Base-by-base conservation (phyloP, 129 eudicot genomes). In the Flaveria bidentis region DNA sequence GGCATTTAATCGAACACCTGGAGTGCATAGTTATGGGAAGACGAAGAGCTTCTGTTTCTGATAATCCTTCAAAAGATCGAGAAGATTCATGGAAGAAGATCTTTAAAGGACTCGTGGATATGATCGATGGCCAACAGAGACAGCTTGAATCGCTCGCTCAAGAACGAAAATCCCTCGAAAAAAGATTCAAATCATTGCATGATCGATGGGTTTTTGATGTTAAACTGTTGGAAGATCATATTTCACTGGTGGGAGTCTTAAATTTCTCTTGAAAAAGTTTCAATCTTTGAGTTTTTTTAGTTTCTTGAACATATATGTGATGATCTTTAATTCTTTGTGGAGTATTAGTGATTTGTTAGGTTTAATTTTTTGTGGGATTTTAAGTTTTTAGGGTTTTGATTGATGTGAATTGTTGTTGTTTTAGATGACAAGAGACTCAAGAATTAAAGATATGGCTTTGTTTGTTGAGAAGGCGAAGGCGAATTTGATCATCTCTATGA, bases 61-160 rank as follows among this genome's bases (percentile, higher is more conserved):
- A 57, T 30, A 55, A 77, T 20, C 30, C 82, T 1, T 18, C 85
- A 5, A 67, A 67, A 57, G 90, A 82, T 68, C 87, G 85, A 30
- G 71, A 80, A 60, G 88, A 67, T 28, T 46, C 91, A 66, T 85
- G 97, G 96, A 66, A 84, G 12, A 75, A 63, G 28, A 72, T 91
- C 69, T 89, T 89, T 65, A 80, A 84, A 12, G 76, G 85, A 44
- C 82, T 91, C 8, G 84, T 85, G 10, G 75, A 72, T 12, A 26
- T 89, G 87, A 23, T 85, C 7, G 64, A 79, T 23, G 79, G 36
- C 4, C 91, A 82, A 69, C 86, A 86, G 53, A 5, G 74, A n/a
- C 85, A 85, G 72, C 84, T 87, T 18, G 73, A 85, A 9, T 80
- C 85, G 30, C 69, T 83, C 4, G 69, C 46, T 14, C 49, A 60